These are phyloP conservation scores for Arxiozyma slooffiae DNA, from an alignment of 1,139 yeast species.

Conservation along the genomic window DNA sequence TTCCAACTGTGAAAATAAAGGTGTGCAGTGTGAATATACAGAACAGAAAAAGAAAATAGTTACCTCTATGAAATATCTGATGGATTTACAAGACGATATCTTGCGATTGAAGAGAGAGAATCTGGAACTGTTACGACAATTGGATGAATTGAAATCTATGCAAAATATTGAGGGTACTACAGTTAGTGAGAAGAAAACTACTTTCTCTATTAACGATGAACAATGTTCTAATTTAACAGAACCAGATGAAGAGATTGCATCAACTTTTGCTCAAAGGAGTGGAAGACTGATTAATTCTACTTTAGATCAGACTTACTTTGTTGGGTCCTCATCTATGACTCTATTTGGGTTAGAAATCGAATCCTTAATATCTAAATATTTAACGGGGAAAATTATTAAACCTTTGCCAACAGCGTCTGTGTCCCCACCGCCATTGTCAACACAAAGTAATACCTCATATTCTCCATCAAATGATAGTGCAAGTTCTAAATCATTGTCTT, in stretches of 20 bases:
- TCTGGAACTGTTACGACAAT: conserved; percentile 38
- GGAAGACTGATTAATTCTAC: conserved; percentile 63
- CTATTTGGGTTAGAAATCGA: conserved; percentile 68
- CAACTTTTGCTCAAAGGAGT: conserved; percentile 59
- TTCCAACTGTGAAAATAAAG: conserved; percentile 50
- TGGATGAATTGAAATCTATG: conserved; percentile 27
- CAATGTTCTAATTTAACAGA: not conserved
- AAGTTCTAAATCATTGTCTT: not conserved
- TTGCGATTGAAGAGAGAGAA: conserved; percentile 42
- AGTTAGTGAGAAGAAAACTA: not conserved
- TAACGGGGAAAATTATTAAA: conserved; percentile 13
- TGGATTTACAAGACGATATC: conserved; percentile 58
- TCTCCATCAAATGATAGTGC: not conserved
- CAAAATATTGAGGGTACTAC: not conserved
- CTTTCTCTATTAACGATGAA: not conserved
- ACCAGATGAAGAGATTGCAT: conserved; percentile 40
- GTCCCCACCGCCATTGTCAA: not conserved
- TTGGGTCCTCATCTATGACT: conserved; percentile 77
- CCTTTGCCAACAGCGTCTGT: conserved; percentile 12
- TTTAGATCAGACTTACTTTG: conserved; percentile 65
- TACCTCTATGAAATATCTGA: conserved; percentile 63
- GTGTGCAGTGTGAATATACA: conserved; percentile 58
- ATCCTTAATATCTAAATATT: conserved; percentile 33
- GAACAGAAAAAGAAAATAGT: conserved; percentile 74
- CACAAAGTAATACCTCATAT: not conserved